A percentile compares a stretch with the other conserved stretches of the same genome.
phyloP scores from a whole-genome alignment of 1,139 yeast genomes.

The Fermentozyma sake region DNA sequence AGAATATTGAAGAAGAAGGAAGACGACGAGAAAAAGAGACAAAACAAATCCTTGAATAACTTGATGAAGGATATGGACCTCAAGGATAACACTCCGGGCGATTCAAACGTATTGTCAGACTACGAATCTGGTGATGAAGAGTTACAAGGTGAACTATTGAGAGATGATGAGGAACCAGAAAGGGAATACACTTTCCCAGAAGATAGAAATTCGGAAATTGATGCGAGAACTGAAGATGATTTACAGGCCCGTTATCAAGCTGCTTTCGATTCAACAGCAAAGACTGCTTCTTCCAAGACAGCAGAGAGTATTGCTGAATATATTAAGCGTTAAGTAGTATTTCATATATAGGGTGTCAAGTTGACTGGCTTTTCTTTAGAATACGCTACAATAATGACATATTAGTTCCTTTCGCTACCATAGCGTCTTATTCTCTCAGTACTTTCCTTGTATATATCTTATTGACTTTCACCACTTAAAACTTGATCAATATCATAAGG shows the following conservation, averaged over 20 bases:
- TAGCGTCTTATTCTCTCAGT: no score
- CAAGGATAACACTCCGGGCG: slow-evolving; percentile 33
- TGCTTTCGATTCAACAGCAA: slow-evolving; percentile 64
- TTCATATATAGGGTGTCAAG: not conserved
- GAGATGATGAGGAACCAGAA: slow-evolving; percentile 62
- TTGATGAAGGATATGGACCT: slow-evolving; percentile 84
- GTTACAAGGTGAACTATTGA: slow-evolving; percentile 55
- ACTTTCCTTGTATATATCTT: no score
- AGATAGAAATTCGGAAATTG: slow-evolving; percentile 61
- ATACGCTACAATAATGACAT: no score
- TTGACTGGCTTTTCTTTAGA: not conserved
- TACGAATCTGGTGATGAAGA: slow-evolving; percentile 46
- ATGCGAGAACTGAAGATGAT: slow-evolving; percentile 43
- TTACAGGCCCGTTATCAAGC: slow-evolving; percentile 68
- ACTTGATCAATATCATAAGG: slow-evolving; percentile 29
- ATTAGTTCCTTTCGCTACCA: no score
- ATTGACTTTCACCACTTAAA: slow-evolving; percentile 11
- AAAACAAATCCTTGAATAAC: slow-evolving; percentile 64
- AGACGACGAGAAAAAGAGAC: slow-evolving; percentile 66
- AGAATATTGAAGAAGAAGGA: slow-evolving; percentile 72
- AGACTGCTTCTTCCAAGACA: slow-evolving; percentile 56
- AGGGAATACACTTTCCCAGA: slow-evolving; percentile 77
- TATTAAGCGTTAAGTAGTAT: slow-evolving; percentile 30
- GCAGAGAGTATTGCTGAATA: slow-evolving; percentile 71
- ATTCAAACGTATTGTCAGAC: slow-evolving; percentile 71